A percentile compares a stretch with the other conserved stretches of the same genome.
phyloP scores from a whole-genome alignment of 371 early-diverging fungal species.

The Actinomortierella ambigua region DNA sequence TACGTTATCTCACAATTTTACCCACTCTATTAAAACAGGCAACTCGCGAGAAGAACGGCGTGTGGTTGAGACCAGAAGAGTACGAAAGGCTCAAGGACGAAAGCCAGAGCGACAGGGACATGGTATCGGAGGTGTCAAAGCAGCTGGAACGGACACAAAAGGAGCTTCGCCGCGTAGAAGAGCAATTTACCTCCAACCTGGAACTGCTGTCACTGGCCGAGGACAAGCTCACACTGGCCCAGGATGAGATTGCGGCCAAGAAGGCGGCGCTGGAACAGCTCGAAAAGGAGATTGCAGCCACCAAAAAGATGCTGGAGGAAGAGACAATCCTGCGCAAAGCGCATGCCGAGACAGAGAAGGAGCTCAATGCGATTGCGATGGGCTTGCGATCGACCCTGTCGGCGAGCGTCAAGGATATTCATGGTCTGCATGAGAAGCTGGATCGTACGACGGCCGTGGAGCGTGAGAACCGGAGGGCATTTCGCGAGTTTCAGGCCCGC shows the following conservation, averaged over 20 bases:
- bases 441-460: constrained; percentile 29
- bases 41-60: constrained; percentile 74
- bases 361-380: constrained; percentile 51
- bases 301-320: constrained; percentile 41
- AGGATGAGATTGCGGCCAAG: constrained; percentile 46
- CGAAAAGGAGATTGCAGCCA: constrained; percentile 39
- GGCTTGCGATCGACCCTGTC: constrained; percentile 49
- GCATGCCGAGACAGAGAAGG: constrained; percentile 54
- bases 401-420: constrained; percentile 53
- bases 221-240: constrained; percentile 43
- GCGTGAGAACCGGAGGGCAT: constrained; percentile 24
- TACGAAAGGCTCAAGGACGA: constrained; percentile 62
- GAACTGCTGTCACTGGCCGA: constrained; percentile 48
- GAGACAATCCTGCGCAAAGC: constrained; percentile 50
- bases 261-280: constrained; percentile 39
- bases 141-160: constrained; percentile 49
- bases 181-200: constrained; percentile 51
- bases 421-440: constrained; percentile 55
- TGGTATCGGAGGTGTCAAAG: constrained; percentile 58
- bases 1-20: not conserved
- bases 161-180: constrained; percentile 47
- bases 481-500: constrained; percentile 33
- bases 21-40: constrained; percentile 48
- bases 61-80: constrained; percentile 68
- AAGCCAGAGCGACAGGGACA: constrained; percentile 58